Conservation (phyloP, 1,284 basidiomycete species). For the Ustilago cynodontis region DNA sequence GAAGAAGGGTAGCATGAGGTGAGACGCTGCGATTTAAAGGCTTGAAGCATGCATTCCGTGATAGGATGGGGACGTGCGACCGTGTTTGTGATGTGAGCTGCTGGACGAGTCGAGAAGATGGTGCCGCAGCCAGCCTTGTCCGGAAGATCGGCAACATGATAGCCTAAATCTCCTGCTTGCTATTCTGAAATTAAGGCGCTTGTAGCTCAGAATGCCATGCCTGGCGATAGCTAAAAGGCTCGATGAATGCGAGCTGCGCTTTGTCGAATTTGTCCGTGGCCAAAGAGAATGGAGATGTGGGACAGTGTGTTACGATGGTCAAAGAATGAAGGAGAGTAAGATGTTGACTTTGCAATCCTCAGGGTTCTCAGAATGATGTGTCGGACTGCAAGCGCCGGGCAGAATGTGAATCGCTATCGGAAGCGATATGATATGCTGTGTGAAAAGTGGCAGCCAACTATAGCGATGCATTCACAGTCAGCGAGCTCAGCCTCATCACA, state of each 20-base stretch:
- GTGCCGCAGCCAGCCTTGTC: constrained; percentile 4
- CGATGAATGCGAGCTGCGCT: neutral
- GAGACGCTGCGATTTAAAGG: neutral
- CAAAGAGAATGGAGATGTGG: no score
- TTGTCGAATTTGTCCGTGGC: neutral
- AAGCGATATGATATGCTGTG: constrained; percentile 7
- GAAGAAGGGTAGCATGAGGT: neutral
- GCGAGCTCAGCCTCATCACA: neutral
- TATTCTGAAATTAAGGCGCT: neutral
- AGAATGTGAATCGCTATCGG: neutral
- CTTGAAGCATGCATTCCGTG: neutral
- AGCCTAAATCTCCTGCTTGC: neutral
- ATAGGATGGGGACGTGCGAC: neutral
- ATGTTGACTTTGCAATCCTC: no score
- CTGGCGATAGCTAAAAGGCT: neutral
- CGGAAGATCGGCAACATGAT: constrained; percentile 26
- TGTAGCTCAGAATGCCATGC: constrained; percentile 15
- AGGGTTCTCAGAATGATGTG: neutral
- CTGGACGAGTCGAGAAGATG: neutral
- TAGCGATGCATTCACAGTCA: constrained; percentile 31
- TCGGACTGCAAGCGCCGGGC: neutral
- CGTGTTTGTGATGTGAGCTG: neutral
- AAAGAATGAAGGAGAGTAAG: neutral
- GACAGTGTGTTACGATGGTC: no score
- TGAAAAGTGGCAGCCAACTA: constrained; percentile 19